These are phyloP conservation scores for Nothopassalora personata DNA, from an alignment of 2,329 filamentous ascomycete genomes.

Conservation along the genomic window DNA sequence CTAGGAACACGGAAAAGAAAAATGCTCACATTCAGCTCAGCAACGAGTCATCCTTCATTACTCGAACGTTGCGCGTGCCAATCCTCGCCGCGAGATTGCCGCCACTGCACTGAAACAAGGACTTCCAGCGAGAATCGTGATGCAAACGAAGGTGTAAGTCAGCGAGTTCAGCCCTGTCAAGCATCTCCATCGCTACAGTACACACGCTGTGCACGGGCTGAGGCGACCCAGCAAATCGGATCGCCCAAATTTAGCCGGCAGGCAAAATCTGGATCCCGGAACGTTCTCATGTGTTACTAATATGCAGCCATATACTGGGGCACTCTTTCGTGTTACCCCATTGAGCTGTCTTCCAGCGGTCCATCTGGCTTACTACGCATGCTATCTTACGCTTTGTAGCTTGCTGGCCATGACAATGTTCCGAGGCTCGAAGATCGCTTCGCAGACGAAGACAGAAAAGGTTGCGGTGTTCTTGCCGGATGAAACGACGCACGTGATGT, in stretches of 20 bases:
- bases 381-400: neutral
- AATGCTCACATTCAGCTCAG: neutral
- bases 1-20: neutral
- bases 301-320: neutral
- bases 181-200: neutral
- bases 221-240: slow-evolving; percentile 3
- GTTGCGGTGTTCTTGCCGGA: neutral
- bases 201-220: too few relatives aligned
- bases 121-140: neutral
- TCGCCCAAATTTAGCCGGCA: neutral
- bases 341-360: neutral
- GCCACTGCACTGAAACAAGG: neutral
- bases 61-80: neutral
- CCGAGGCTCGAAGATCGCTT: neutral
- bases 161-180: neutral
- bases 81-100: neutral
- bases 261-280: neutral
- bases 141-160: neutral
- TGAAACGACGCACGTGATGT: neutral
- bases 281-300: neutral
- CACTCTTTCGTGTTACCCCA: neutral
- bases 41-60: neutral
- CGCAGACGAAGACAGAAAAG: neutral
- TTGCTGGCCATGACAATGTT: neutral
- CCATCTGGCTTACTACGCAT: neutral